Conservation (phyloP, 192 early-diverging fungal species). For the Coemansia sp. region DNA sequence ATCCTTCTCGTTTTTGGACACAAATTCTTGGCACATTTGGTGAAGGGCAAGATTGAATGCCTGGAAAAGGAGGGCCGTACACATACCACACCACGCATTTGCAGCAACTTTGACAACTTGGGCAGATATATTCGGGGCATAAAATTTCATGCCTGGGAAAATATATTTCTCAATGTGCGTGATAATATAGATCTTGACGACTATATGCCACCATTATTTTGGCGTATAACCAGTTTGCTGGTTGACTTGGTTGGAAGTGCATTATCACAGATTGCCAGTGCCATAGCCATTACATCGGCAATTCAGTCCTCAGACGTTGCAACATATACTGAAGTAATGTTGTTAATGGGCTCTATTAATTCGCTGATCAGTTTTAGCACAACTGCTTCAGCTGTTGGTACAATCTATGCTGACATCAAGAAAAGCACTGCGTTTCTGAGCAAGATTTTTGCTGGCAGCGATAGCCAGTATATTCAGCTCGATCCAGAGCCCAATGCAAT, state of each 20-base stretch:
- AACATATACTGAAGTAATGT: conserved; percentile 11
- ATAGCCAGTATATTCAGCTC: conserved; percentile 4
- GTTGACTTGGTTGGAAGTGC: conserved; percentile 31
- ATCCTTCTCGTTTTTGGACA: conserved; percentile 13
- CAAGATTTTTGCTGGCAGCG: conserved; percentile 1
- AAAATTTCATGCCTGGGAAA: conserved; percentile 67
- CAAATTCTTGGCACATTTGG: conserved; percentile 6
- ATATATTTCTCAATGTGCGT: conserved; percentile 17
- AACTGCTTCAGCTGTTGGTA: not conserved
- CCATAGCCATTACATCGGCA: conserved; percentile 60
- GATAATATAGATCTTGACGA: conserved; percentile 9
- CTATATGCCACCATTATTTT: conserved; percentile 21
- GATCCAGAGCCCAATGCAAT: not conserved
- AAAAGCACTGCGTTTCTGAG: conserved; percentile 8
- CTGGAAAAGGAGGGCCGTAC: conserved; percentile 2
- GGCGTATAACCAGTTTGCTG: conserved; percentile 16
- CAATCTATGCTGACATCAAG: not conserved
- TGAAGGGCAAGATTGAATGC: not conserved
- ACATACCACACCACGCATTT: conserved; percentile 4
- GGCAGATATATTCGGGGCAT: conserved; percentile 60
- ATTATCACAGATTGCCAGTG: conserved; percentile 56
- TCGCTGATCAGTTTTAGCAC: conserved; percentile 18
- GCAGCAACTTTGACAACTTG: conserved; percentile 3
- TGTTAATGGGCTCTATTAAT: conserved; percentile 24
- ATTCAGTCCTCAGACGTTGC: conserved; percentile 29